phyloP scores from a whole-genome alignment of 139 green algal genomes.

The Chlorella sorokiniana region DNA sequence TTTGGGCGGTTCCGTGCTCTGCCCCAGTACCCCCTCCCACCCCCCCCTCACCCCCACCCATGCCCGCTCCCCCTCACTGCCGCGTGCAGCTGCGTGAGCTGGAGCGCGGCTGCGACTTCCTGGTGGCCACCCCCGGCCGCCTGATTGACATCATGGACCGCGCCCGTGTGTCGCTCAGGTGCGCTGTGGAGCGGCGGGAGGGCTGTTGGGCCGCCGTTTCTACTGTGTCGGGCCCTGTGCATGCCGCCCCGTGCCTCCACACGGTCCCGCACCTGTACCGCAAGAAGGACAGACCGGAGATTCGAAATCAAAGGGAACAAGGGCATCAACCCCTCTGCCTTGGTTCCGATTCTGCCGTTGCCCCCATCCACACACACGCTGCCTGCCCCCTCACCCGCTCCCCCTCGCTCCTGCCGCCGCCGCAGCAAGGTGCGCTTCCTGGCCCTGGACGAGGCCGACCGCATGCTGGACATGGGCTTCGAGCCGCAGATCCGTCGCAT shows the following conservation, averaged over 20 bases:
- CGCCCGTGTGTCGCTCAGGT: constrained; percentile 76
- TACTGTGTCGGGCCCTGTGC: not conserved
- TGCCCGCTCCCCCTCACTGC: no score
- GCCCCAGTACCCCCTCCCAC: not conserved
- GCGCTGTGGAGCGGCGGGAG: not conserved
- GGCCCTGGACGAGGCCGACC: constrained; percentile 94
- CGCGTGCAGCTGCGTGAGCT: constrained; percentile 86
- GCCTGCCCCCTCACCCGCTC: not conserved
- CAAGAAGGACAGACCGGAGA: no score
- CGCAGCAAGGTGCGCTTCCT: constrained; percentile 64
- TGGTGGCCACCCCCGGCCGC: constrained; percentile 95
- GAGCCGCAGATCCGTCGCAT: constrained; percentile 87
- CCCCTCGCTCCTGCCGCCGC: not conserved
- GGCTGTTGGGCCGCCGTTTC: not conserved
- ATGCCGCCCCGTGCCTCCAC: not conserved
- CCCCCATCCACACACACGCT: not conserved
- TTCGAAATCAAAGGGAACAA: no score
- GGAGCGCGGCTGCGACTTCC: constrained; percentile 93
- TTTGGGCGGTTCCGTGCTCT: not conserved
- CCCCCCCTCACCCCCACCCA: not conserved
- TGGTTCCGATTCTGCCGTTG: no score
- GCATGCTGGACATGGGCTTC: constrained; percentile 99
- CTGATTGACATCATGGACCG: constrained; percentile 95
- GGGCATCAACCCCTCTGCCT: no score
- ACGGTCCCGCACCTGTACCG: no score